These are phyloP conservation scores for Fusarium fracticaudum DNA, from an alignment of 2,329 filamentous ascomycete species.

Conservation along the genomic window DNA sequence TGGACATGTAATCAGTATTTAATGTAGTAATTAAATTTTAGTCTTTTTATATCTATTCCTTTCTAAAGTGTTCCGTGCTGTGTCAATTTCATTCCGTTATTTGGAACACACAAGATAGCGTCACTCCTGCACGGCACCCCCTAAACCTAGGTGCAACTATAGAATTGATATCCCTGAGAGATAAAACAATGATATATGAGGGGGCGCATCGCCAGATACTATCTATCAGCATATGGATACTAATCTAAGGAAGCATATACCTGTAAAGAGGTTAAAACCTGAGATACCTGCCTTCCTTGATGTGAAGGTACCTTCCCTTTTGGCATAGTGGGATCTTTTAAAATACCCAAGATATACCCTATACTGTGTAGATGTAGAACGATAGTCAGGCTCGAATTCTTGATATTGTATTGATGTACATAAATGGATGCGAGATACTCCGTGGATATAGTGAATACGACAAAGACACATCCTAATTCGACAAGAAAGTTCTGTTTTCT, in stretches of 20 bases:
- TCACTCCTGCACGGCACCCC: not conserved
- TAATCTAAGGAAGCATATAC: not conserved
- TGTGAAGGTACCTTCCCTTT: too few relatives aligned
- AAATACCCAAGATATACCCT: not conserved
- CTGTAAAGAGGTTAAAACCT: too few relatives aligned
- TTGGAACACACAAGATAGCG: not conserved
- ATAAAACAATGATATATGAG: too few relatives aligned
- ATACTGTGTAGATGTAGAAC: not conserved
- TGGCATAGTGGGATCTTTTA: too few relatives aligned
- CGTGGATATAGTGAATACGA: not conserved
- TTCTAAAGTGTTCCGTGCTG: not conserved
- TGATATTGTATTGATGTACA: not conserved
- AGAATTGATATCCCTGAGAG: not conserved
- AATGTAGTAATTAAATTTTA: conserved; percentile 20
- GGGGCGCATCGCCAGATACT: not conserved
- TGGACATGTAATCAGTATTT: conserved; percentile 19
- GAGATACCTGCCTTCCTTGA: too few relatives aligned
- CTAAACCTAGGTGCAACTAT: too few relatives aligned
- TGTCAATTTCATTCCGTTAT: too few relatives aligned
- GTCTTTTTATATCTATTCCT: not conserved
- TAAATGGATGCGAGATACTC: not conserved
- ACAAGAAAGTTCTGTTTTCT: not conserved
- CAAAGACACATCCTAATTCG: not conserved
- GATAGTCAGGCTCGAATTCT: not conserved
- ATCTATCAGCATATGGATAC: not conserved